These are phyloP conservation scores for Juglanconis juglandina DNA, from an alignment of 2,329 filamentous ascomycete species.

Conservation along the genomic window DNA sequence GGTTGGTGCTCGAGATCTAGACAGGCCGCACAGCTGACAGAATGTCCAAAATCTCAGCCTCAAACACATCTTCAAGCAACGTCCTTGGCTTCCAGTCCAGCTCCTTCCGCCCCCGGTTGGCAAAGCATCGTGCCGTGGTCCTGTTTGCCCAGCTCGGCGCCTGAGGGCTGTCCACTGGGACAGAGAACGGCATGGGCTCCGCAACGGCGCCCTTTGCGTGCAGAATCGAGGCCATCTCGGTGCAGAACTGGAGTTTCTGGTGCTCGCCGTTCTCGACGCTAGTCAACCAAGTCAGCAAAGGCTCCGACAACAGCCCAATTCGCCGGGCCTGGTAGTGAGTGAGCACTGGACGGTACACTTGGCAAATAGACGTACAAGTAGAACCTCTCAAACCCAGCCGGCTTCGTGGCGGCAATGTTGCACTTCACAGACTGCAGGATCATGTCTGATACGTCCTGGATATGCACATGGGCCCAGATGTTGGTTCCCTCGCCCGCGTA, in stretches of 20 bases:
- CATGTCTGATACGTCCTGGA: slow-evolving; percentile 2
- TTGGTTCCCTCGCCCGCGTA: slow-evolving; percentile 5
- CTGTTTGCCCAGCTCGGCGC: neutral
- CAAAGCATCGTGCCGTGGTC: neutral
- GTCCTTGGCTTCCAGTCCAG: neutral
- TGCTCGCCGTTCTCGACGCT: slow-evolving; percentile 7
- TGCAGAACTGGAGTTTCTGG: neutral
- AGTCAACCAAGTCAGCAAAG: neutral
- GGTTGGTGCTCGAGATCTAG: neutral
- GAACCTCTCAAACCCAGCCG: slow-evolving; percentile 1
- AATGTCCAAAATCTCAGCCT: neutral
- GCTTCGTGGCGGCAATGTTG: neutral
- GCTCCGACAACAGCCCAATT: neutral
- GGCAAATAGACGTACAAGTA: neutral
- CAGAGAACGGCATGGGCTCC: neutral
- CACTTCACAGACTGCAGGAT: neutral
- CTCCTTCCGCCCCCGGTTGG: neutral
- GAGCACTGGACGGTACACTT: neutral
- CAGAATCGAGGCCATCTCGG: slow-evolving; percentile 2
- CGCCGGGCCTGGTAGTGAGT: neutral
- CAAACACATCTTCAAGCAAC: neutral
- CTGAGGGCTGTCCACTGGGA: neutral
- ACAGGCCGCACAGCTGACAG: neutral
- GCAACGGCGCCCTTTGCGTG: neutral
- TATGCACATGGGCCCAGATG: slow-evolving; percentile 1